These are phyloP conservation scores for Chlorella vulgaris DNA, from an alignment of 139 green algal genomes.

Conservation along the genomic window DNA sequence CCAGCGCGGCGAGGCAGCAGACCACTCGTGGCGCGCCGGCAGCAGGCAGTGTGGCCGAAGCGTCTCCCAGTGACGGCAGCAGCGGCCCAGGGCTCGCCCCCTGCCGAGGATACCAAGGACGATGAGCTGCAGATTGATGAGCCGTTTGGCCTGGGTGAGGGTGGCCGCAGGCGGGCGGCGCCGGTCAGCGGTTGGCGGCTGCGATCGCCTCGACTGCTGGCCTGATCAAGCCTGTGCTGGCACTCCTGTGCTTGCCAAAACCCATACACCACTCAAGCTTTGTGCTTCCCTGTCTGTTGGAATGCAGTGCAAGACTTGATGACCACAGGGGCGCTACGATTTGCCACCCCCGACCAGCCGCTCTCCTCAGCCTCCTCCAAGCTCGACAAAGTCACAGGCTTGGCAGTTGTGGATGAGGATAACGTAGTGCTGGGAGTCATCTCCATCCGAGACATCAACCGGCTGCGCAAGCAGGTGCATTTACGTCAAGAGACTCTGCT, in stretches of 20 bases:
- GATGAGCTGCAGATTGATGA: neutral
- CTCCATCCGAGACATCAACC: slow-evolving; percentile 71
- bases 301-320: slow-evolving; percentile 39
- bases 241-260: too few species aligned
- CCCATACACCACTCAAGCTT: neutral
- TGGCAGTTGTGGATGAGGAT: slow-evolving; percentile 65
- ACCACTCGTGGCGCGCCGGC: neutral
- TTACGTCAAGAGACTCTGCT: too few species aligned
- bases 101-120: neutral
- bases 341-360: slow-evolving; percentile 39
- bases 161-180: neutral
- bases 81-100: neutral
- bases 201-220: neutral
- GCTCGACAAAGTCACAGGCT: slow-evolving; percentile 60
- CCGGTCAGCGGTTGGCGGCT: too few species aligned
- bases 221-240: neutral
- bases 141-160: neutral
- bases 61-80: neutral
- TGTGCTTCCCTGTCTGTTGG: neutral
- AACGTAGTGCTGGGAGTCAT: slow-evolving; percentile 69
- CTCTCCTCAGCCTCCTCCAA: slow-evolving; percentile 40
- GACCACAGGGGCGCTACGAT: slow-evolving; percentile 28
- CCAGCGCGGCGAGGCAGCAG: neutral
- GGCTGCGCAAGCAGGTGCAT: slow-evolving; percentile 49
- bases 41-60: neutral